Evolutionary conservation across 257 asterid species (phyloP).

Genomic region (Nicotiana obtusifolia): DNA sequence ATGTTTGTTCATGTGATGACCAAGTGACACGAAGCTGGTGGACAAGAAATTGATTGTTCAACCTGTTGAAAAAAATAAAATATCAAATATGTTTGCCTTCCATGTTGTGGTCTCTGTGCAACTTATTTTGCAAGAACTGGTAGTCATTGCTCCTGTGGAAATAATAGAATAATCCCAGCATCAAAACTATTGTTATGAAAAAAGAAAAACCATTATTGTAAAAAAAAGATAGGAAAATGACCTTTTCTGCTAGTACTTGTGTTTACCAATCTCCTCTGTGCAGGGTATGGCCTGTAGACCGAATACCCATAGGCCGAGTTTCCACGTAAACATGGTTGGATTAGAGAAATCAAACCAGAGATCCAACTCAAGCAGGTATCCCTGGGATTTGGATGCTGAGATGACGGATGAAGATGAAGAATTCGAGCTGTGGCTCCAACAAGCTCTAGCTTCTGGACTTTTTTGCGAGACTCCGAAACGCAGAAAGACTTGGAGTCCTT

Average conservation of each 20-base stretch:
- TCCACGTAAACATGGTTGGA: constrained; percentile 99
- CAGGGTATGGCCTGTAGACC: constrained; percentile 98
- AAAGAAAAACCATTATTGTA: too few species aligned
- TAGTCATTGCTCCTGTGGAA: neutral
- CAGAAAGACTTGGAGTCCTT: constrained; percentile 97
- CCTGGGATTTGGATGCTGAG: constrained; percentile 95
- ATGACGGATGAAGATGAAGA: constrained; percentile 95
- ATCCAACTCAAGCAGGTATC: constrained; percentile 76
- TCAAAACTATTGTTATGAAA: neutral
- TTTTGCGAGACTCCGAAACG: constrained; percentile 88
- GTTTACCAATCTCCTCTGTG: neutral
- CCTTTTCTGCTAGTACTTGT: neutral
- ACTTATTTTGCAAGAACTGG: neutral
- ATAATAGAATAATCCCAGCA: neutral
- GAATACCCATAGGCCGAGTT: constrained; percentile 93
- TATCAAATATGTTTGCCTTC: neutral
- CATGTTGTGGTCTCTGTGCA: neutral
- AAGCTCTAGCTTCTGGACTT: constrained; percentile 92
- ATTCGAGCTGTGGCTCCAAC: constrained; percentile 93
- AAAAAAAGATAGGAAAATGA: neutral
- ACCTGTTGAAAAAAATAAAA: neutral
- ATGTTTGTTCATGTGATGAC: too few species aligned
- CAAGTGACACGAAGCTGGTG: too few species aligned
- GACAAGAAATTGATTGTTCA: neutral
- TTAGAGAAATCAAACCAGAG: constrained; percentile 69